A percentile compares a stretch with the other conserved stretches of the same genome.
Evolutionary conservation across 2,329 filamentous ascomycete genomes (phyloP).

Genomic region (Sclerotinia sclerotiorum): DNA sequence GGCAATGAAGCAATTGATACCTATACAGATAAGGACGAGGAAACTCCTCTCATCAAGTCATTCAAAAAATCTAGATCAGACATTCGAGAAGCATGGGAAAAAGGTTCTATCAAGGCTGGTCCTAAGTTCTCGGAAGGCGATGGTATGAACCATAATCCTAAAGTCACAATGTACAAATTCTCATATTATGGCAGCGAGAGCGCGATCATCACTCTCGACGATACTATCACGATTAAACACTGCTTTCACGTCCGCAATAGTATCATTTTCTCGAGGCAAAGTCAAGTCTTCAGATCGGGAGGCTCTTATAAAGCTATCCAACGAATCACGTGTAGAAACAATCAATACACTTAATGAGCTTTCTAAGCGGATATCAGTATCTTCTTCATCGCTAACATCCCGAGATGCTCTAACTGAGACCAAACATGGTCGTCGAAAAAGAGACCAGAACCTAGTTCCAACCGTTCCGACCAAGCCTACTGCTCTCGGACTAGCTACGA

Average conservation of each 20-base stretch:
- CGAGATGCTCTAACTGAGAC: background rate
- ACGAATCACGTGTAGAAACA: constrained; percentile 49
- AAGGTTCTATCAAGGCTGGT: constrained; percentile 45
- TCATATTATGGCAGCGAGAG: constrained; percentile 32
- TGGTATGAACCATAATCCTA: constrained; percentile 42
- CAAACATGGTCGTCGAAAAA: background rate
- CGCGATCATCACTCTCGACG: constrained; percentile 35
- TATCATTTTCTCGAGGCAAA: constrained; percentile 41
- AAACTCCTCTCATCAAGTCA: constrained; percentile 43
- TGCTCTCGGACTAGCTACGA: constrained; percentile 32
- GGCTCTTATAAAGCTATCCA: constrained; percentile 50
- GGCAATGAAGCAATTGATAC: background rate
- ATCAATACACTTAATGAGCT: constrained; percentile 51
- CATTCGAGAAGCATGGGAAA: constrained; percentile 47
- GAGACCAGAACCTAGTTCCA: background rate
- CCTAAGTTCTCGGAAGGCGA: constrained; percentile 49
- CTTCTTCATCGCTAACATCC: constrained; percentile 26
- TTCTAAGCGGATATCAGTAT: constrained; percentile 42
- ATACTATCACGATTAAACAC: constrained; percentile 47
- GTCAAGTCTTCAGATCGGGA: constrained; percentile 47
- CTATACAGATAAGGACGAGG: background rate
- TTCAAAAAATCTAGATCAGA: constrained; percentile 36
- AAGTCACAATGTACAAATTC: constrained; percentile 1
- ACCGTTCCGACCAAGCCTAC: constrained; percentile 15
- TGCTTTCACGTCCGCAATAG: constrained; percentile 45